Percentiles rank a stretch among this genome's conserved stretches.
These are phyloP conservation scores for Barbarea vulgaris DNA, from an alignment of 345 rosid genomes.

Conservation along the genomic window DNA sequence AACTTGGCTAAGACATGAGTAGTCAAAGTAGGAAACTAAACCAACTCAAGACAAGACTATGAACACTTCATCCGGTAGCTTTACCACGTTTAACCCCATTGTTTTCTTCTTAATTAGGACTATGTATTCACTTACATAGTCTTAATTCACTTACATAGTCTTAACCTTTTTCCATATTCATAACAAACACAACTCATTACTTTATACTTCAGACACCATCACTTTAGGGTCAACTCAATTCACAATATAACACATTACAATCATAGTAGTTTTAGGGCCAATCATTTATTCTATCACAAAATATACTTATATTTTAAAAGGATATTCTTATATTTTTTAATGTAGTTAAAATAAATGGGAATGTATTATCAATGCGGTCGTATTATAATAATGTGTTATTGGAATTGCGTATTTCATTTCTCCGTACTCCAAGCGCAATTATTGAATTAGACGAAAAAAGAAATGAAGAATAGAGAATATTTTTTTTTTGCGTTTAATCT, in stretches of 20 bases:
- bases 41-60: too few species aligned
- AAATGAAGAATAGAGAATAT: neutral
- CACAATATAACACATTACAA: too few species aligned
- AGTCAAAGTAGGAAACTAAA: too few species aligned
- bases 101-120: too few species aligned
- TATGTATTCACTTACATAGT: too few species aligned
- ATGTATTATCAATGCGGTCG: neutral
- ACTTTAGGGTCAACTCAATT: too few species aligned
- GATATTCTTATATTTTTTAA: too few species aligned
- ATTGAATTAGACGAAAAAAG: constrained; percentile 4
- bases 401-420: neutral
- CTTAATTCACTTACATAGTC: too few species aligned
- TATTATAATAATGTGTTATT: neutral
- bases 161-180: neutral
- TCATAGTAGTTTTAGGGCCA: neutral
- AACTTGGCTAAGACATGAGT: too few species aligned
- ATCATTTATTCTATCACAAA: neutral
- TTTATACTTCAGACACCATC: neutral
- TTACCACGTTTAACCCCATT: too few species aligned
- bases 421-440: neutral
- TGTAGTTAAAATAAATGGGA: neutral
- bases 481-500: neutral
- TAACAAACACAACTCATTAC: neutral
- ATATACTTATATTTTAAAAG: too few species aligned
- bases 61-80: too few species aligned